Evolutionary conservation across 768 basidiomycete species (phyloP).

Genomic region (Hortiboletus flavorubellus): DNA sequence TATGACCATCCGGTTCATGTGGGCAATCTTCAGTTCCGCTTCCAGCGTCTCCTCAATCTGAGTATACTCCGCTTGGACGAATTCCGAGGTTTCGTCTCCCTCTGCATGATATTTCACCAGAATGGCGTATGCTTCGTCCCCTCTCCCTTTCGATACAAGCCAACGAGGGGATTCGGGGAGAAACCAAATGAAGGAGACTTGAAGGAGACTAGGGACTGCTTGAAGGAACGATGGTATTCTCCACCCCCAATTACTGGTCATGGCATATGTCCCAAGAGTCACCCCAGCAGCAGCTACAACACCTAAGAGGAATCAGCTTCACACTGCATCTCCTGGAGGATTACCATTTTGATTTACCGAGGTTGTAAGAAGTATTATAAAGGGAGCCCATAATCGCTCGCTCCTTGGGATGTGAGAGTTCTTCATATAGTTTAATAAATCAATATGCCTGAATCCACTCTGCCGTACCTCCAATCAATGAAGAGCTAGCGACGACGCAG

Average conservation of each 20-base stretch:
- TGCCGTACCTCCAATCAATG: neutral
- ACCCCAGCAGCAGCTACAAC: constrained; percentile 39
- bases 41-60: constrained; percentile 56
- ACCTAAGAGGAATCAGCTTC: constrained; percentile 1
- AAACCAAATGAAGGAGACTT: constrained; percentile 53
- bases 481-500: constrained; percentile 18
- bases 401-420: constrained; percentile 20
- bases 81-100: constrained; percentile 47
- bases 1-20: neutral
- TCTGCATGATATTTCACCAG: constrained; percentile 60
- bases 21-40: constrained; percentile 4
- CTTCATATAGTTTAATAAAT: neutral
- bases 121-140: constrained; percentile 43
- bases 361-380: neutral
- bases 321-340: neutral
- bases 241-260: constrained; percentile 61
- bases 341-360: neutral
- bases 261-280: constrained; percentile 63
- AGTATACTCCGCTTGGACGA: constrained; percentile 54
- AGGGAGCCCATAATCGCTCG: neutral
- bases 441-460: neutral
- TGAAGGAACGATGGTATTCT: constrained; percentile 53
- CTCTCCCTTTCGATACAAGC: constrained; percentile 57
- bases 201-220: constrained; percentile 30
- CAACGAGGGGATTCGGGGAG: constrained; percentile 65